These are phyloP conservation scores for Wallacemonas sp. DNA, from an alignment of 208 protist genomes.

Conservation along the genomic window DNA sequence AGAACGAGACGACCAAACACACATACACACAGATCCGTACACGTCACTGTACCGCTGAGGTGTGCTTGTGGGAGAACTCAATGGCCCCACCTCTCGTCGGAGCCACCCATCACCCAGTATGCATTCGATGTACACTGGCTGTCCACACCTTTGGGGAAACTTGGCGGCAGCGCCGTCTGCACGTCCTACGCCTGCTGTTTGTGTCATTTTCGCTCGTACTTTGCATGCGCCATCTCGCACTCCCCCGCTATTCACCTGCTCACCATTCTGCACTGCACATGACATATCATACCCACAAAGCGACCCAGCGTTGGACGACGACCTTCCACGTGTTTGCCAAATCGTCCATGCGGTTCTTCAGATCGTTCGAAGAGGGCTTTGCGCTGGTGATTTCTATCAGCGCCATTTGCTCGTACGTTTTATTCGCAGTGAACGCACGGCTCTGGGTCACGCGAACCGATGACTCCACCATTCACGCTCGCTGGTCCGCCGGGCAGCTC, in stretches of 20 bases:
- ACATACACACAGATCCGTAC: no score
- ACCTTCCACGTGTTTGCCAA: neutral
- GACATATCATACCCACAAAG: no score
- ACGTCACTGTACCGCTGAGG: no score
- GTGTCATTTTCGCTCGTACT: neutral
- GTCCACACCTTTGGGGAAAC: no score
- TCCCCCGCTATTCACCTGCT: neutral
- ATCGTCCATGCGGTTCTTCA: neutral
- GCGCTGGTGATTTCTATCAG: neutral
- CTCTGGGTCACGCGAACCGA: conserved; percentile 4
- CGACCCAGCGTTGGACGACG: neutral
- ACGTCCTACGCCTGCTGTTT: no score
- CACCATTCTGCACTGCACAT: no score
- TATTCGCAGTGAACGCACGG: neutral
- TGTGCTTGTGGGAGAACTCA: no score
- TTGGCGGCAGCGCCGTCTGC: no score
- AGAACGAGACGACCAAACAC: neutral
- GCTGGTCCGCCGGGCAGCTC: neutral
- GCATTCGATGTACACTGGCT: no score
- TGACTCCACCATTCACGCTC: neutral
- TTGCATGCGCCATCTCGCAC: neutral
- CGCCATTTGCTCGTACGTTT: neutral
- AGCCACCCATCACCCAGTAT: no score
- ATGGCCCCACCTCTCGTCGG: no score
- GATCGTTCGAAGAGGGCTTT: neutral